Percentiles rank a stretch among this genome's conserved stretches.
Conservation (phyloP, 306 rosid genomes). For the Gynostemma pentaphyllum region DNA sequence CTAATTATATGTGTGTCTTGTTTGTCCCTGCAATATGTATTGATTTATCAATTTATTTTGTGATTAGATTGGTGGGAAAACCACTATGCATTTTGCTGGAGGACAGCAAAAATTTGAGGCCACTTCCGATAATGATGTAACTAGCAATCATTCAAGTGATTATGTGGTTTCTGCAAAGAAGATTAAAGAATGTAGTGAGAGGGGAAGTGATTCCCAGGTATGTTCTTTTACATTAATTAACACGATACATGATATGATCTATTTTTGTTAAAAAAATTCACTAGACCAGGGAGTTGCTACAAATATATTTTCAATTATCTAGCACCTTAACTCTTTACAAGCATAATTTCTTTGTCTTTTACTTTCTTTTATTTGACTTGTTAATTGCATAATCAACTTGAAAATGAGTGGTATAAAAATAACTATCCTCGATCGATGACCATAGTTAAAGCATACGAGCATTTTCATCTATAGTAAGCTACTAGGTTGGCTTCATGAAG, state of each 20-base stretch:
- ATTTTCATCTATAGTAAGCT: neutral
- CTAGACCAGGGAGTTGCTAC: too few species aligned
- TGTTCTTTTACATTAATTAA: constrained; percentile 4
- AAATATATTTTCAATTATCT: neutral
- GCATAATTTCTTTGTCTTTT: neutral
- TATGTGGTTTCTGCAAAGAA: constrained; percentile 26
- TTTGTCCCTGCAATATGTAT: neutral
- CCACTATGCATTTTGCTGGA: constrained; percentile 16
- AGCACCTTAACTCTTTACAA: too few species aligned
- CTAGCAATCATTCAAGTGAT: constrained; percentile 37
- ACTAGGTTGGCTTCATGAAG: constrained; percentile 22
- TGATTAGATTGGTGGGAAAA: constrained; percentile 11
- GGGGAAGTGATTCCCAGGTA: constrained; percentile 48
- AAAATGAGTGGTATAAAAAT: neutral
- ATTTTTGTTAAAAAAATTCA: too few species aligned
- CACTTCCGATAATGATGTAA: constrained; percentile 30
- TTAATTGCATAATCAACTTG: neutral
- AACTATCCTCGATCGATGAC: neutral
- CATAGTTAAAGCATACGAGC: neutral
- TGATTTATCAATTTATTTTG: neutral
- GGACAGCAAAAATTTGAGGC: constrained; percentile 20
- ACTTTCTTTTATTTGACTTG: neutral
- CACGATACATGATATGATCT: neutral
- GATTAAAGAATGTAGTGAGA: constrained; percentile 33
- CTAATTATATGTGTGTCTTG: too few species aligned